Conservation (phyloP, 1,284 basidiomycete species). For the Pascua guehoae region DNA sequence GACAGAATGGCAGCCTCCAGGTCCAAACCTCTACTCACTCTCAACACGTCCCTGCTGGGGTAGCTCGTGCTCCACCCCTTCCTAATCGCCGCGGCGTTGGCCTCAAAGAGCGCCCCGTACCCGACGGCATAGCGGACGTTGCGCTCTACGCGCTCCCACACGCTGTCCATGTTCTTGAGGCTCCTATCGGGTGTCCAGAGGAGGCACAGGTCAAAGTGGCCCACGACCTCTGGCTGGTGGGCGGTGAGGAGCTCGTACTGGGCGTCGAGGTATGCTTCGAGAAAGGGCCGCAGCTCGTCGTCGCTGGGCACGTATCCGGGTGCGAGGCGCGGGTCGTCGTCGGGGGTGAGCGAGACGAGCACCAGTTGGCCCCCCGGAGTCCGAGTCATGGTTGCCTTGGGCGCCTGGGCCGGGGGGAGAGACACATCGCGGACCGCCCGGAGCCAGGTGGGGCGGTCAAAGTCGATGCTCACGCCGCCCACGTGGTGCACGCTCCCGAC, state of each 20-base stretch:
- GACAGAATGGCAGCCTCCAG: too few species aligned
- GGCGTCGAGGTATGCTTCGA: constrained; percentile 74
- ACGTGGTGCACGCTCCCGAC: constrained; percentile 95
- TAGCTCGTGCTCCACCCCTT: constrained; percentile 87
- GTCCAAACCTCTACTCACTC: constrained; percentile 54
- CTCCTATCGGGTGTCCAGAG: constrained; percentile 65
- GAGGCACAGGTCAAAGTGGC: constrained; percentile 87
- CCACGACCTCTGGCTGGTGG: constrained; percentile 83
- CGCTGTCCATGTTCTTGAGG: constrained; percentile 53
- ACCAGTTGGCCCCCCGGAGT: constrained; percentile 16
- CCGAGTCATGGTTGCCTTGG: constrained; percentile 2
- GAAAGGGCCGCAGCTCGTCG: constrained; percentile 46
- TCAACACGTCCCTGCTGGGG: constrained; percentile 71
- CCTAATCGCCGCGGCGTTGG: constrained; percentile 86
- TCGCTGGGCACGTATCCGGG: constrained; percentile 15
- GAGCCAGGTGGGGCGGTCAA: constrained; percentile 58
- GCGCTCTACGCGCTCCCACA: constrained; percentile 65
- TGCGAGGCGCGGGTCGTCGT: constrained; percentile 7
- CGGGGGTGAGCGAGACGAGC: constrained; percentile 55
- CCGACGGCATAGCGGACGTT: constrained; percentile 70
- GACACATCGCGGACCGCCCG: constrained; percentile 20
- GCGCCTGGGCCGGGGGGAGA: neutral
- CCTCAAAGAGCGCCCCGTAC: constrained; percentile 91
- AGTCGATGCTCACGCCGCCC: constrained; percentile 84
- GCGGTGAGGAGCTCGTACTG: constrained; percentile 67